A percentile compares a stretch with the other conserved stretches of the same genome.
Evolutionary conservation across 768 basidiomycete species (phyloP).

Genomic region (Stropharia rugosoannulata): DNA sequence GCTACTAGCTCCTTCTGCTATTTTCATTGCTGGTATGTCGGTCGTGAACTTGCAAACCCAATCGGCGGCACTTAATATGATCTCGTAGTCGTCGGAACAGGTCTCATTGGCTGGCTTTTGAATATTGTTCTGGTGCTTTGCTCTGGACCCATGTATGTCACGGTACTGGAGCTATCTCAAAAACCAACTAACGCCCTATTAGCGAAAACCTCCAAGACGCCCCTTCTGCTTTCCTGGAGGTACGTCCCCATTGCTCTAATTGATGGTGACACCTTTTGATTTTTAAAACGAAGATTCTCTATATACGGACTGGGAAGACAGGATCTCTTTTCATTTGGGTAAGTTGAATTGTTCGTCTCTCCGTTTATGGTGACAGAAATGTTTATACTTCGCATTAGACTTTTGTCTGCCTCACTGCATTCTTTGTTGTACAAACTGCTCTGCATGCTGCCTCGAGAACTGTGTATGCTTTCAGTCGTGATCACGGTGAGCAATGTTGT

Average conservation of each 20-base stretch:
- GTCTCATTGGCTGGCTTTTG: constrained; percentile 79
- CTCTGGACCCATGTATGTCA: constrained; percentile 67
- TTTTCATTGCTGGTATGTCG: constrained; percentile 53
- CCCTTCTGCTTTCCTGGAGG: constrained; percentile 74
- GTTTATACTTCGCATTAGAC: constrained; percentile 32
- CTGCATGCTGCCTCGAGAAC: constrained; percentile 83
- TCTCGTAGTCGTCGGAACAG: constrained; percentile 64
- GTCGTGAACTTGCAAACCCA: not conserved
- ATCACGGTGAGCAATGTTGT: constrained; percentile 46
- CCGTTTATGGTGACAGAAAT: not conserved
- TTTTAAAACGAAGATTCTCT: constrained; percentile 56
- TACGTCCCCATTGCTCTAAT: constrained; percentile 8
- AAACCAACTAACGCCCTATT: not conserved
- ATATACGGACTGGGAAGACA: constrained; percentile 69
- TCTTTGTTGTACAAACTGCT: constrained; percentile 80
- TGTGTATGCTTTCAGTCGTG: constrained; percentile 83
- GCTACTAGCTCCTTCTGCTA: constrained; percentile 49
- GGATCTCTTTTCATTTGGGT: constrained; percentile 83
- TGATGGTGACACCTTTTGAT: not conserved
- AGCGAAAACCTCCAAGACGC: constrained; percentile 67
- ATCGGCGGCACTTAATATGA: constrained; percentile 2
- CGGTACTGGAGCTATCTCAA: not conserved
- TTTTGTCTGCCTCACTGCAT: constrained; percentile 82
- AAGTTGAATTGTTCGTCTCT: constrained; percentile 1
- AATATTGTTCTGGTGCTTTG: constrained; percentile 88